These are phyloP conservation scores for Cryphonectria nitschkei DNA, from an alignment of 2,329 filamentous ascomycete genomes.

Conservation along the genomic window DNA sequence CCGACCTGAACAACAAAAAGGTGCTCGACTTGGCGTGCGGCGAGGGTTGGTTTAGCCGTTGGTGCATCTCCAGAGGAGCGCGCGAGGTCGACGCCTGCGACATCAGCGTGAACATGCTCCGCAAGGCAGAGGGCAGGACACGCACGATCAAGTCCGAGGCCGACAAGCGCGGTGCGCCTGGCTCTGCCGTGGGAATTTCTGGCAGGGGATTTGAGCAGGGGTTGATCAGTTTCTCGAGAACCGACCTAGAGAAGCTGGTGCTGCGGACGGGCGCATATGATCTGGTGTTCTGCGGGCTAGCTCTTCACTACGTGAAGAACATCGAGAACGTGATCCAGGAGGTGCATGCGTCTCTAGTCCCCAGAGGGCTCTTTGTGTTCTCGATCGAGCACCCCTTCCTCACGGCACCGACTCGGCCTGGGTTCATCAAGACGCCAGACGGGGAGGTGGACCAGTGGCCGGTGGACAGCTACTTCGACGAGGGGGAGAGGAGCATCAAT, in stretches of 20 bases:
- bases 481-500: slow-evolving; percentile 45
- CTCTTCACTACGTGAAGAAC: slow-evolving; percentile 46
- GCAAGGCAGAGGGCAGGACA: slow-evolving; percentile 39
- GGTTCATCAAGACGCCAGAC: slow-evolving; percentile 33
- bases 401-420: slow-evolving; percentile 44
- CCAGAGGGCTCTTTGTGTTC: slow-evolving; percentile 46
- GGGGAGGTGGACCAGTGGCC: slow-evolving; percentile 44
- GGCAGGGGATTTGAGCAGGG: background rate
- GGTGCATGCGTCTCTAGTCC: slow-evolving; percentile 39
- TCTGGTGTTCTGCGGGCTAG: slow-evolving; percentile 46
- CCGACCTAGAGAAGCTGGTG: slow-evolving; percentile 40
- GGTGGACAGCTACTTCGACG: slow-evolving; percentile 45
- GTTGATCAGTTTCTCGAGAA: slow-evolving; percentile 39
- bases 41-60: slow-evolving; percentile 51
- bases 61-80: slow-evolving; percentile 44
- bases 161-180: slow-evolving; percentile 6
- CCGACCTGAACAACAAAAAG: slow-evolving; percentile 34
- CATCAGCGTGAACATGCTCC: slow-evolving; percentile 49
- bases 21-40: slow-evolving; percentile 52
- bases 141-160: slow-evolving; percentile 22
- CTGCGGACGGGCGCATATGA: slow-evolving; percentile 38
- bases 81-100: slow-evolving; percentile 43
- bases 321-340: slow-evolving; percentile 39
- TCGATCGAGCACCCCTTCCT: slow-evolving; percentile 53
- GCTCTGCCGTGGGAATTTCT: slow-evolving; percentile 1